Conservation (phyloP, 441 rosid genomes). For the Populus hybrid region DNA sequence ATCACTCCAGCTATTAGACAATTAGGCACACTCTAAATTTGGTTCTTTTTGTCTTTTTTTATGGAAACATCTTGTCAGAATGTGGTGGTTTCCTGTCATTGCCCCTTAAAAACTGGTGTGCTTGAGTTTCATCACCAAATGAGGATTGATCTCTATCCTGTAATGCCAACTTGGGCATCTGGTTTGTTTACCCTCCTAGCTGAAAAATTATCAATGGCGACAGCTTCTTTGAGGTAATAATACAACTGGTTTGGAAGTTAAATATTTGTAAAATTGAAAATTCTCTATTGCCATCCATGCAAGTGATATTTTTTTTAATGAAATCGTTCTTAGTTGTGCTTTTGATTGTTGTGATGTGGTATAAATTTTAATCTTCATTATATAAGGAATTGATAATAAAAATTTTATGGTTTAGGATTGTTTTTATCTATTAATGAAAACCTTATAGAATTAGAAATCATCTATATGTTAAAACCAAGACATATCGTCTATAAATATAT, state of each 20-base stretch:
- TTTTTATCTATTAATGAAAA: too few species aligned
- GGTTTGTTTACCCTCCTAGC: not conserved
- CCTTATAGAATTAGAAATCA: too few species aligned
- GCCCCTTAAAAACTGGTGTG: not conserved
- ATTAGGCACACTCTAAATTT: not conserved
- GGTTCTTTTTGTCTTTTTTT: not conserved
- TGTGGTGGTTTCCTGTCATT: not conserved
- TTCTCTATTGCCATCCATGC: too few species aligned
- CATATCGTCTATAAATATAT: too few species aligned
- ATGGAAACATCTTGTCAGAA: not conserved
- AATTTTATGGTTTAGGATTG: too few species aligned
- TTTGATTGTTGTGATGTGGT: too few species aligned
- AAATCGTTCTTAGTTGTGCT: too few species aligned
- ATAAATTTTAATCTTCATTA: too few species aligned
- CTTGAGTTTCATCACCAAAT: not conserved
- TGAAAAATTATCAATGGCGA: not conserved
- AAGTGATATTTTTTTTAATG: too few species aligned
- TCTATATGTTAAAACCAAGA: too few species aligned
- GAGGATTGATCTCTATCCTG: not conserved
- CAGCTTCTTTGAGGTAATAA: not conserved
- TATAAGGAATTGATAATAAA: too few species aligned
- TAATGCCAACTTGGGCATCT: not conserved
- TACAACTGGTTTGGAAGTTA: not conserved
- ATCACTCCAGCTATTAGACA: not conserved
- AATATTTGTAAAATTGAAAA: not conserved